Conservation (phyloP, 192 early-diverging fungal species). For the Allomyces javanicus region DNA sequence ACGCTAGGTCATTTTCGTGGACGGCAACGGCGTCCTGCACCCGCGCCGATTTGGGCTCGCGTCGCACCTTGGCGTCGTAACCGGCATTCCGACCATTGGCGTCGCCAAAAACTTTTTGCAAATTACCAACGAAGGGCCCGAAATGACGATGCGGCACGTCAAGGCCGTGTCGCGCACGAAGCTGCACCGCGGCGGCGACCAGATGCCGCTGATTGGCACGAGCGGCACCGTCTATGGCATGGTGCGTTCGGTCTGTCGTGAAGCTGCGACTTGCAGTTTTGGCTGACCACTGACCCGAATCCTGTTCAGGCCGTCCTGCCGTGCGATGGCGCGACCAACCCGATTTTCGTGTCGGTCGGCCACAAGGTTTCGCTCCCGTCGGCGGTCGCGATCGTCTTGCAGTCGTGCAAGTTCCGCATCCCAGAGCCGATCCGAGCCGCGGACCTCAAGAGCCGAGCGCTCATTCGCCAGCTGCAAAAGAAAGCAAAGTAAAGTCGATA, state of each 20-base stretch:
- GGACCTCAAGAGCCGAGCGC: slow-evolving; percentile 36
- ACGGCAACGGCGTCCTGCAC: slow-evolving; percentile 76
- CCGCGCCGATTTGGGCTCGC: slow-evolving; percentile 75
- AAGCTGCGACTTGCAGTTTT: no score
- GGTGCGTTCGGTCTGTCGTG: background rate
- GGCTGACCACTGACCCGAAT: no score
- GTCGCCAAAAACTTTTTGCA: slow-evolving; percentile 79
- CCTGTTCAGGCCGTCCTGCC: no score
- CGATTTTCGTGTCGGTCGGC: slow-evolving; percentile 72
- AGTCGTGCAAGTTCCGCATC: slow-evolving; percentile 42
- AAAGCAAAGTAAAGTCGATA: no score
- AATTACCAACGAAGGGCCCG: slow-evolving; percentile 34
- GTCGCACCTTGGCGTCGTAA: slow-evolving; percentile 53
- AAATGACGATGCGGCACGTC: slow-evolving; percentile 23
- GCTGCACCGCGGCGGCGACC: slow-evolving; percentile 17
- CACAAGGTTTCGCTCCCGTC: slow-evolving; percentile 52
- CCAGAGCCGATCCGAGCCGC: slow-evolving; percentile 82
- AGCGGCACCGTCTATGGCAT: slow-evolving; percentile 28
- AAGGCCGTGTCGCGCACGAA: slow-evolving; percentile 22
- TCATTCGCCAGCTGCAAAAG: no score
- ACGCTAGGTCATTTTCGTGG: slow-evolving; percentile 41
- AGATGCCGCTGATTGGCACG: slow-evolving; percentile 18
- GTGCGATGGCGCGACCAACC: slow-evolving; percentile 31
- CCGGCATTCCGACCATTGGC: slow-evolving; percentile 56
- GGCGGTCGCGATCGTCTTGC: slow-evolving; percentile 43